Base-by-base conservation (phyloP, 495 filamentous ascomycete species). In the Penicillium riverlandense region DNA sequence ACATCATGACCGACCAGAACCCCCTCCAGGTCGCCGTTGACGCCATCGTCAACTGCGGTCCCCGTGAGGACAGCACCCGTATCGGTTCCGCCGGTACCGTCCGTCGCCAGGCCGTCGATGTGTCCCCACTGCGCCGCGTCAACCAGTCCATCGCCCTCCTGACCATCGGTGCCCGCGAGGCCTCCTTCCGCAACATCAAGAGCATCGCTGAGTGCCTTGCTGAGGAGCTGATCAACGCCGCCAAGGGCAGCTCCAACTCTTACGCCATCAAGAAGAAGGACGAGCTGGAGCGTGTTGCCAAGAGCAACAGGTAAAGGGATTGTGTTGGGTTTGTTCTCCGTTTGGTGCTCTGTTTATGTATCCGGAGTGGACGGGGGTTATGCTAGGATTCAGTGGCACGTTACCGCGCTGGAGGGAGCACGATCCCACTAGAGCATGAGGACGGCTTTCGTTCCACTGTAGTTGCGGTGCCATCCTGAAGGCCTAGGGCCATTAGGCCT, bases 251-350 rank as follows among this genome's bases (percentile, higher is more conserved):
- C 83, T 91, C 86, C 74, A 99, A 99, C 87, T 95, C 88, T 52
- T 99, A 97, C 67, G 92, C 92, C 52, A 99, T 99, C 80, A 99
- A 99, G 88, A 99, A 99, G 88, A 99, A 99, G 90, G 92, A 99
- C 71, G 94, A 99, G 84, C 71, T 99, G 75, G 92, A 98, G 84
- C 92, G 92, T 85, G 92, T 98, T 67, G 92, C 92, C 72, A 98
- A 98, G 88, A 87, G 81, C 77, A 98, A 98, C 83, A 87, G 92
- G 84, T 98, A 97, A 72, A 72, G 54, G 60, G 62, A 45, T 53
- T 57, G 52, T 61, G 53, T 63, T 67, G 61, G 65, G 54, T 57
- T 56, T 61, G 57, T 67, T 70, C 63, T 70, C 65, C 67, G 67
- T 71, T 71, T 71, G 59, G 59, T 67, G 53, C 58, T 63, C 48